These are phyloP conservation scores for Aureobasidium sp. DNA, from an alignment of 2,329 filamentous ascomycete genomes.

Conservation along the genomic window DNA sequence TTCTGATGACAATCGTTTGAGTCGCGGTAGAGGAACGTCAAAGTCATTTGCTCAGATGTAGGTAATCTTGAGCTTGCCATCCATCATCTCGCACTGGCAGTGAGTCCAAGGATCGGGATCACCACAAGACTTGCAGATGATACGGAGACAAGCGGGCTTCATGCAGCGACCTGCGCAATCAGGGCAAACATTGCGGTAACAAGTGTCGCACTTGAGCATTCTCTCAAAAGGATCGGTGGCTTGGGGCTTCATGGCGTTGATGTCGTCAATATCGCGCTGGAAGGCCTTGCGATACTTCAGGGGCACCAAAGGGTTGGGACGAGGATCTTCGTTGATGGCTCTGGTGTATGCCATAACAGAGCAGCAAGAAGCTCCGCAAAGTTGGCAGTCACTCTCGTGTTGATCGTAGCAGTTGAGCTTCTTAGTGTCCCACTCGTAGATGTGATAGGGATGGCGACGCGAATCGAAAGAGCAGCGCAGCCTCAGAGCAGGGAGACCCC, in stretches of 20 bases:
- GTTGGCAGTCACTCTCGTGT: constrained; percentile 17
- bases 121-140: constrained; percentile 13
- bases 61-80: not conserved
- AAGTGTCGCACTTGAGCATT: constrained; percentile 21
- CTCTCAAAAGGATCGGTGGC: constrained; percentile 20
- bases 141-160: not conserved
- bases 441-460: constrained; percentile 18
- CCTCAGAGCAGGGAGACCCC: constrained; percentile 14
- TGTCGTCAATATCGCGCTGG: constrained; percentile 1
- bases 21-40: not conserved
- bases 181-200: constrained; percentile 19
- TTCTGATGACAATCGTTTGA: not conserved
- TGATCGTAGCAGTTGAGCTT: constrained; percentile 19
- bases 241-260: constrained; percentile 6
- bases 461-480: constrained; percentile 6
- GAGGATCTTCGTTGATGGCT: constrained; percentile 13
- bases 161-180: constrained; percentile 17
- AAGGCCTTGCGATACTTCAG: constrained; percentile 5
- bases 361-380: constrained; percentile 20
- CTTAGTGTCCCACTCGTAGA: constrained; percentile 18
- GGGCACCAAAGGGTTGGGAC: constrained; percentile 4
- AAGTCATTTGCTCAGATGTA: not conserved
- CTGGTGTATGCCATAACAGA: constrained; percentile 1
- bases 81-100: not conserved
- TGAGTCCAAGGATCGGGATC: not conserved